Conservation (phyloP, 371 early-diverging fungal species). For the Funneliformis caledonium region DNA sequence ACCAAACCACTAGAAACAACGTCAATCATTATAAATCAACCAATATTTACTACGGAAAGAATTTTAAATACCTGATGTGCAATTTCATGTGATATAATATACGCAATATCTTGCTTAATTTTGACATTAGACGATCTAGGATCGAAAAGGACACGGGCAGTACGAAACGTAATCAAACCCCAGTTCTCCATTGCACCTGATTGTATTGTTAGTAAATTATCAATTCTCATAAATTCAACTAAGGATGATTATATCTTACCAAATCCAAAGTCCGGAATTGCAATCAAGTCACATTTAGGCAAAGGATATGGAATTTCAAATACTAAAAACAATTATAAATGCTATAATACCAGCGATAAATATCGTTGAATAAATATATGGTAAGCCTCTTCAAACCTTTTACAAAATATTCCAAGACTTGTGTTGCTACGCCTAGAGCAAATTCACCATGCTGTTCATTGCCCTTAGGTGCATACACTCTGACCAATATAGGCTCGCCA, state of each 20-base stretch:
- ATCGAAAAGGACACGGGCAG: conserved; percentile 71
- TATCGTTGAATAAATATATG: neutral
- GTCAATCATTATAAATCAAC: no score
- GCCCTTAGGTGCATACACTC: conserved; percentile 81
- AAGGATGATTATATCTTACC: conserved; percentile 40
- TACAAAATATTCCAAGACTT: conserved; percentile 78
- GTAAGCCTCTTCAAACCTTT: conserved; percentile 31
- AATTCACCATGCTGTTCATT: conserved; percentile 75
- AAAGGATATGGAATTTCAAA: conserved; percentile 87
- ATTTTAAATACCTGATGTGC: conserved; percentile 71
- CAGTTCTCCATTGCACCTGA: conserved; percentile 91
- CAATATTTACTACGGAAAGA: neutral
- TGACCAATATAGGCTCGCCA: conserved; percentile 65
- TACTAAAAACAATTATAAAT: conserved; percentile 49
- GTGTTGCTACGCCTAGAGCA: conserved; percentile 75
- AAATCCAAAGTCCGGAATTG: conserved; percentile 87
- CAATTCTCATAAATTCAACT: neutral
- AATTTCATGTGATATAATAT: conserved; percentile 92
- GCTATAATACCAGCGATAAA: neutral
- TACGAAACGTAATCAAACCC: conserved; percentile 94
- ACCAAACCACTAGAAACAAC: neutral
- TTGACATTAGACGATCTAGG: conserved; percentile 63
- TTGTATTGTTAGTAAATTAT: neutral
- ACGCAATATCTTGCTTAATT: conserved; percentile 77
- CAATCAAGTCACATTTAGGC: conserved; percentile 88